Evolutionary conservation across 2,329 filamentous ascomycete genomes (phyloP).

Genomic region (Alternaria sp.): DNA sequence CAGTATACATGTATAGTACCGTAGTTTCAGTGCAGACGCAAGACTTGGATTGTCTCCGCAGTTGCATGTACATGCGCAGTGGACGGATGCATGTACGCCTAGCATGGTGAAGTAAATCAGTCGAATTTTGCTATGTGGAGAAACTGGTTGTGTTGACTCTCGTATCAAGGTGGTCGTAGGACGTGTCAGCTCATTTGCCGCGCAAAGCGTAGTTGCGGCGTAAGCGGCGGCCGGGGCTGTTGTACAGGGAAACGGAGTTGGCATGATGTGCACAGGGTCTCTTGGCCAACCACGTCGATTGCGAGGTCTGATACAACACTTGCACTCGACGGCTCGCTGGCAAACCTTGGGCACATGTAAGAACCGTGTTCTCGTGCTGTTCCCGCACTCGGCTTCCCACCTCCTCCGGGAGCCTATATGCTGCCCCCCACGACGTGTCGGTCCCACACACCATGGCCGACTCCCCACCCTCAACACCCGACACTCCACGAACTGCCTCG

Average conservation of each 20-base stretch:
- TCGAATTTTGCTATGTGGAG: not conserved
- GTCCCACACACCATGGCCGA: slow-evolving; percentile 45
- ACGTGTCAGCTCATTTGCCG: slow-evolving; percentile 3
- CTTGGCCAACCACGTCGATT: slow-evolving; percentile 24
- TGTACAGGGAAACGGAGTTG: slow-evolving; percentile 24
- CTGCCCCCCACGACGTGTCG: slow-evolving; percentile 30
- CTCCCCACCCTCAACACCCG: slow-evolving; percentile 41
- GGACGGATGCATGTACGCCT: not conserved
- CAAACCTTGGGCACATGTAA: slow-evolving; percentile 33
- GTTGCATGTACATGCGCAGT: not conserved
- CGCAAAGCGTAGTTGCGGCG: slow-evolving; percentile 18
- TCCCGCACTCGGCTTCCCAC: slow-evolving; percentile 23
- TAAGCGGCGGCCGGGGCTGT: slow-evolving; percentile 20
- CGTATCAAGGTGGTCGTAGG: not conserved
- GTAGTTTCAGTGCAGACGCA: not conserved
- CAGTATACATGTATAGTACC: not conserved
- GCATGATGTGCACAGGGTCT: slow-evolving; percentile 23
- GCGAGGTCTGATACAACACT: slow-evolving; percentile 16
- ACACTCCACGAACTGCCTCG: slow-evolving; percentile 40
- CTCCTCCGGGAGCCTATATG: slow-evolving; percentile 43
- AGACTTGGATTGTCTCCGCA: not conserved
- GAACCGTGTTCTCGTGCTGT: slow-evolving; percentile 33
- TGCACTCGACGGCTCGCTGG: slow-evolving; percentile 26
- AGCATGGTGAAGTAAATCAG: not conserved
- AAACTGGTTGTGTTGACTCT: not conserved